Base-by-base conservation (phyloP, 2,329 filamentous ascomycete species). In the Trichoderma oligosporum region DNA sequence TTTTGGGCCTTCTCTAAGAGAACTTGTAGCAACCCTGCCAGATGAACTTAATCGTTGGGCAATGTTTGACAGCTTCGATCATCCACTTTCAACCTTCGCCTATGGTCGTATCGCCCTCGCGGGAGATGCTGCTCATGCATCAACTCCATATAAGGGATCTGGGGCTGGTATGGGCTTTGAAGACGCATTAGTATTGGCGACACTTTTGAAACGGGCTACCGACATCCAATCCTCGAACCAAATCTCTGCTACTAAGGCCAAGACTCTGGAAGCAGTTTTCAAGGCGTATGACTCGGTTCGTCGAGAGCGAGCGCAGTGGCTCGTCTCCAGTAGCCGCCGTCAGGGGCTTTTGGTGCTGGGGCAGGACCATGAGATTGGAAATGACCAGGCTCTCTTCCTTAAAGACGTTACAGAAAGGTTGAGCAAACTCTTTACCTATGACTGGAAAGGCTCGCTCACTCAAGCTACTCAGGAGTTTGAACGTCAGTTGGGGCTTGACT, bases 131-230 rank as follows among this genome's bases (percentile, higher is more conserved):
- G 65, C 65, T 2, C 65, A 67, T 52, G 64, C 65, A 1, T 57
- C 61, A n/a, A 64, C 61, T 1, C 66, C 66, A 0, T 61, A 66
- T 46, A 64, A 66, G 12, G 66, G 64, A 1, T 61, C 65, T 2
- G 64, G 65, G 2, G 66, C 66, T 1, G 63, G 64, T 3, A 67
- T 68, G 66, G 66, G 62, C 1, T 61, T 68, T 4, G 66, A 68
- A n/a, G 66, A 68, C 16, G 65, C 64, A 1, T 16, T 62, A 12
- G 39, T 39, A 3, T 8, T 59, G 6, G 48, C 51, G 6, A 42
- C 42, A 2, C 51, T 59, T 4, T 7, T 59, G 7, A 35, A 39
- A n/a, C 16, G 14, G 7, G 44, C 16, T 12, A 4, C 22, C n/a
- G 27, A 35, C 2, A 14, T 18, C 18, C 16, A 2, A 8, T 36